Evolutionary conservation across 2,329 filamentous ascomycete species (phyloP), one percentile per base, ranked within the genome.

Genomic region (Penicillium sp.): DNA sequence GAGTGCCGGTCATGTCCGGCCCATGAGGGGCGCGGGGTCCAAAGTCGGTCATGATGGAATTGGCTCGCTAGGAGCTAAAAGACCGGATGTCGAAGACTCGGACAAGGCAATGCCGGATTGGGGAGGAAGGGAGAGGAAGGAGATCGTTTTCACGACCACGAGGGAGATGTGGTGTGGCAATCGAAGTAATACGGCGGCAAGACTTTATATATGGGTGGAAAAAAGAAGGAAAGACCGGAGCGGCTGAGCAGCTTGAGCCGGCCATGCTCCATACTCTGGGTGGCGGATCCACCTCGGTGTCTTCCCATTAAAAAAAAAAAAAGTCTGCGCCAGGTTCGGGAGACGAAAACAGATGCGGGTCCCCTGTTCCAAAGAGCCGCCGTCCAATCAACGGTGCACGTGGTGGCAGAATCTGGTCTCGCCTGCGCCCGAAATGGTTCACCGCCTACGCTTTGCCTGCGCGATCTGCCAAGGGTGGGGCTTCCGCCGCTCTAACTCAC

Each of bases 21-120:
- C 76, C 76, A 66, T 78, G 75, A 54, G 76, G 76, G 56, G 74
- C 74, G 55, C 68, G 69, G 46, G 66, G 69, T 53, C 70, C 71
- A 57, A 69, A 68, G 46, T 72, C 69, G 46, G 71, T 49, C 71
- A 74, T 74, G 38, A 44, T 57, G 54, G 47, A 39, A 25, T 36
- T n/a, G 28, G 46, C 50, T 38, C 8, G 8, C 27, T 24, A 8
- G 43, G 36, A 24, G 43, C 33, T 28, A 43, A 41, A 45, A 38
- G 18, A 36, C 11, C 38, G 31, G 48, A 46, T 16, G 11, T 27
- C 22, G 35, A 16, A 42, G 43, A 35, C 31, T 33, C 38, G 24
- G 13, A 20, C 24, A 24, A 38, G 25, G 27, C 50, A 45, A 39
- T 30, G 41, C 41, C 44, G 44, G 20, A 31, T 40, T 45, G 27